Base-by-base conservation (phyloP, 805 yeast species). In the Candida insectorum region DNA sequence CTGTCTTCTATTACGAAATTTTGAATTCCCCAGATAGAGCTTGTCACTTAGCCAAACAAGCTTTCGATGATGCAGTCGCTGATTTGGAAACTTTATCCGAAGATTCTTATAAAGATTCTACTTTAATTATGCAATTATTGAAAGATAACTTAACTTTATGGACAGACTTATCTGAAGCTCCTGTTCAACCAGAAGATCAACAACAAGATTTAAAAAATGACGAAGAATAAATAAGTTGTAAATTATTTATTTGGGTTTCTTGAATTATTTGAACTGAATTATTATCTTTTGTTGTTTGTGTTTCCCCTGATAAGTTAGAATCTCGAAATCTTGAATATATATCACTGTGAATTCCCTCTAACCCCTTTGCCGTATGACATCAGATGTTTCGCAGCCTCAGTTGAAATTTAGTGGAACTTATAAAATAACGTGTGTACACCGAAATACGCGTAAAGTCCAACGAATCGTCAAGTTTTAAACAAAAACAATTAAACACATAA, bases 1-100 rank as follows among this genome's bases (percentile, higher is more conserved):
- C 96, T 36, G 98, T 91, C 42, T 91, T 91, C 73, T 93, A 91
- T 79, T 91, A 91, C 62, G 98, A 91, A 75, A 94, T 93, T 59
- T 84, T 89, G 69, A 89, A 91, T 70, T 85, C 96, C 40, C 97
- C 98, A 54, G 97, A 91, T 65, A 86, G 95, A 68, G 98, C 98
- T 52, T 91, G 98, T 68, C 95, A 89, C 65, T 79, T 91, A 65
- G 98, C 98, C 56, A 93, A 91, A 70, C 96, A 91, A 72, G 97
- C 98, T 24, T 91, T 93, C 53, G 98, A 91, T 67, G 97, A 91
- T 60, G 98, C 98, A 46, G 94, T 91, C 62, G 96, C 98, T 46
- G 97, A 93, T 72, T 79, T 91, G 63, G 98, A 91, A 71, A 86
- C 97, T 49, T 76, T 91, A 60, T 85, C 95, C 28, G 98, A 91